A percentile compares a stretch with the other conserved stretches of the same genome.
Evolutionary conservation across 495 filamentous ascomycete genomes (phyloP).

Genomic region (Penicillium nucicola): DNA sequence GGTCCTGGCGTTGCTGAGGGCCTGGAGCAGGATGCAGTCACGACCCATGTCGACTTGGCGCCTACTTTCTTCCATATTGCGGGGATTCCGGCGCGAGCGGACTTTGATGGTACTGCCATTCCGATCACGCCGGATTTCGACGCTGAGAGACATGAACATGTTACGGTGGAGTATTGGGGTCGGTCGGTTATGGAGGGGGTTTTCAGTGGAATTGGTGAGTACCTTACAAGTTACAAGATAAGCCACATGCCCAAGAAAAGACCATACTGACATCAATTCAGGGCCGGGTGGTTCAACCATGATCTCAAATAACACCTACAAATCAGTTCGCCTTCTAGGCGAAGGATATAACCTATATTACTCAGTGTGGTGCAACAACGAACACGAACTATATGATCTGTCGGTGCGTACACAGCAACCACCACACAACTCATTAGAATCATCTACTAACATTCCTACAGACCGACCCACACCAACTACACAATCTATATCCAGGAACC

Average conservation of each 20-base stretch:
- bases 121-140: conserved; percentile 37
- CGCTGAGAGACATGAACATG: conserved; percentile 56
- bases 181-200: conserved; percentile 48
- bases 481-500: conserved; percentile 50
- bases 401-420: conserved; percentile 29
- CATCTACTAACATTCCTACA: conserved; percentile 13
- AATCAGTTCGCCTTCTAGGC: conserved; percentile 55
- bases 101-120: conserved; percentile 60
- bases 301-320: conserved; percentile 60
- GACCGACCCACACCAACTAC: conserved; percentile 58
- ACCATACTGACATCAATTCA: conserved; percentile 1
- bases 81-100: conserved; percentile 42
- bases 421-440: background rate
- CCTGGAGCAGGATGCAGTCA: conserved; percentile 50
- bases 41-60: conserved; percentile 67
- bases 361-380: conserved; percentile 63
- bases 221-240: background rate
- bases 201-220: conserved; percentile 28
- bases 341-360: conserved; percentile 58
- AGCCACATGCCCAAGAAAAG: too few species aligned
- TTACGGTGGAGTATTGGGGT: conserved; percentile 67
- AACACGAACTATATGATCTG: conserved; percentile 64
- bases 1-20: conserved; percentile 54
- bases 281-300: conserved; percentile 16
- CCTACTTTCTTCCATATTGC: conserved; percentile 59